These are phyloP conservation scores for Marchantia paleacea DNA, from an alignment of 225 moss, liverwort and hornwort genomes.

Conservation along the genomic window DNA sequence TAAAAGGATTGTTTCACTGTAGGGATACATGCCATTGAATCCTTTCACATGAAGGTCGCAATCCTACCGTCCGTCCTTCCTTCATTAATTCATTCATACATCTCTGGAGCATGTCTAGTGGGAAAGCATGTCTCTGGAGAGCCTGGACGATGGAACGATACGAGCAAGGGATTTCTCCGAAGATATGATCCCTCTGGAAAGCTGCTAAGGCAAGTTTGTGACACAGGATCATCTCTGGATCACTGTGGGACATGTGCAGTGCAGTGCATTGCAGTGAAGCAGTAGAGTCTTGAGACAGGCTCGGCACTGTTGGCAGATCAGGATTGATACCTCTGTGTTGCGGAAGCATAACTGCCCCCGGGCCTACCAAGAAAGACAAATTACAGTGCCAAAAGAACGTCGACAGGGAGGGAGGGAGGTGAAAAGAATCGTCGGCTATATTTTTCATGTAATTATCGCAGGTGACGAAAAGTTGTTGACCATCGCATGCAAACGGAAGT, in stretches of 20 bases:
- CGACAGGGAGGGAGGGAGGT: not conserved
- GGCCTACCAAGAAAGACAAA: constrained; percentile 5
- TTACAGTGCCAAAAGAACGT: not conserved
- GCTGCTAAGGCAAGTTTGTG: not conserved
- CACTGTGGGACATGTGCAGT: not conserved
- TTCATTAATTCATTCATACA: too few species aligned
- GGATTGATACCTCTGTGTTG: not conserved
- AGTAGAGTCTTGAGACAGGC: not conserved
- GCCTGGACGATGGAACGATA: not conserved
- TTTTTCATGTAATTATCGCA: not conserved
- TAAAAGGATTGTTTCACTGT: too few species aligned
- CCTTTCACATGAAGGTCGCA: too few species aligned
- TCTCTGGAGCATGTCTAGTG: too few species aligned
- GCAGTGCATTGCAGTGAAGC: too few species aligned
- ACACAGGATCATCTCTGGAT: not conserved
- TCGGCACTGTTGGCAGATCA: not conserved
- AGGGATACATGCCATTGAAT: not conserved
- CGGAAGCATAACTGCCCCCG: not conserved
- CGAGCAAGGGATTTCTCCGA: not conserved
- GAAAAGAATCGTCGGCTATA: not conserved
- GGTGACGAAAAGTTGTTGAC: constrained; percentile 12
- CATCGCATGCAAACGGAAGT: not conserved
- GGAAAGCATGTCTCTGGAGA: not conserved
- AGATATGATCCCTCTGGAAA: not conserved
- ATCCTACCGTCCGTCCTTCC: too few species aligned